phyloP scores from a whole-genome alignment of 371 early-diverging fungal species.

The Actinomortierella ambigua region DNA sequence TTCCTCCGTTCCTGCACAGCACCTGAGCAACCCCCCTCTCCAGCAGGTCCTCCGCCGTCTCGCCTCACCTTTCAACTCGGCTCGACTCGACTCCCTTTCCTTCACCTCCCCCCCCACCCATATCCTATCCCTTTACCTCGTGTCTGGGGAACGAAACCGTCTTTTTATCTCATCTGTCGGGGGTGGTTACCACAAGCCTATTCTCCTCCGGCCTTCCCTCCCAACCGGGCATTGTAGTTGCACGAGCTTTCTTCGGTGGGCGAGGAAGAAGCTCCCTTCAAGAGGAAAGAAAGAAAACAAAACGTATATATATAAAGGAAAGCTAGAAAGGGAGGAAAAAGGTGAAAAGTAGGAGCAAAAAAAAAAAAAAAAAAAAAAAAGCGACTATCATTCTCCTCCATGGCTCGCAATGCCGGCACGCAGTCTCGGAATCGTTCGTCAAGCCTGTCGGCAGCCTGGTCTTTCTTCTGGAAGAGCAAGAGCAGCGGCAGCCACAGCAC shows the following conservation, averaged over 20 bases:
- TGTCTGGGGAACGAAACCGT: not conserved
- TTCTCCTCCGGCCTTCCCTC: not conserved
- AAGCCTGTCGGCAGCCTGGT: constrained; percentile 40
- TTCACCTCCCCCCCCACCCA: not conserved
- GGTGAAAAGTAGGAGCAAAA: not conserved
- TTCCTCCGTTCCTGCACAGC: not conserved
- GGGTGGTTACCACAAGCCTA: not conserved
- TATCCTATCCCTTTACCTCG: not conserved
- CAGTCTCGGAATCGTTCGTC: constrained; percentile 39
- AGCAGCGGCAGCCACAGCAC: constrained; percentile 7
- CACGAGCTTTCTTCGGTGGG: too few relatives aligned
- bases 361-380: not conserved
- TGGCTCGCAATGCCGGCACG: constrained; percentile 27
- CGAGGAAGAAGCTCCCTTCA: too few relatives aligned
- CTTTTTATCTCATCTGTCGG: not conserved
- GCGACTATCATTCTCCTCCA: constrained; percentile 1
- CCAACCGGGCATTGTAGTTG: too few relatives aligned
- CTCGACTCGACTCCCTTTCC: not conserved
- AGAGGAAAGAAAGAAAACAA: too few relatives aligned
- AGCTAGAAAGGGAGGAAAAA: too few relatives aligned
- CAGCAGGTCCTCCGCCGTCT: not conserved
- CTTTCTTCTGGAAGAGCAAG: constrained; percentile 27
- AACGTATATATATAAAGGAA: too few relatives aligned
- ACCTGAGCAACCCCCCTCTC: not conserved
- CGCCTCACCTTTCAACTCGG: not conserved